Evolutionary conservation across 805 yeast species (phyloP), one percentile per base, ranked within the genome.

Genomic region (Saccharomycopsis selenospora): DNA sequence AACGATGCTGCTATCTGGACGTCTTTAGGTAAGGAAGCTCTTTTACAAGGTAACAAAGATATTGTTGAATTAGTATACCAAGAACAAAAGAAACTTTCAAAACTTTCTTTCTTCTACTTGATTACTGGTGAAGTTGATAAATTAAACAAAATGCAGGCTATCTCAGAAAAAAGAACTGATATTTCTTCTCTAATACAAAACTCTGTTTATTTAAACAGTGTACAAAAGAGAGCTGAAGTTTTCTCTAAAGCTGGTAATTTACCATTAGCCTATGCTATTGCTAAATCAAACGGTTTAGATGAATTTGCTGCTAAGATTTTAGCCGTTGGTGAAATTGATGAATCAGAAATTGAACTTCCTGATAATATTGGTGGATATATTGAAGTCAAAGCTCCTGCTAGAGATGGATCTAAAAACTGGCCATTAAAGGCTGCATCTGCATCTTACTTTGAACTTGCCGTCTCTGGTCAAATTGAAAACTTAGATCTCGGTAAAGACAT

Each of bases 211-310:
- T 74, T 79, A 61, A 81, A 85, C 61, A 83, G 87, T 48, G 73
- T 81, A 38, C 82, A 82, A 59, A 79, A 82, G 61, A 80, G 96
- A 63, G 77, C 90, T 36, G 72, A 77, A 56, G 77, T 84, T 11
- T 81, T 85, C 57, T 76, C 83, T 45, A 79, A 83, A 57, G 80
- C 85, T 45, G 96, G 96, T 36, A 73, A 90, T 66, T 69, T 76
- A 45, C 89, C 98, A 4, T 75, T 95, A 59, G 99, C 98, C 2
- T 95, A 90, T 64, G 85, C 96, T 10, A 76, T 89, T 54, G 97
- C 99, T 20, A 86, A 85, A 64, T 72, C 93, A 25, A 85, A 82
- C 57, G 96, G 96, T 3, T 74, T 89, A 54, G 77, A 73, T 36
- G 89, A 79, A 25, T 69, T 82, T 48, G 96, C 96, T 23, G 76